These are phyloP conservation scores for Leishmania braziliensis DNA, from an alignment of 208 protist species.

Conservation along the genomic window DNA sequence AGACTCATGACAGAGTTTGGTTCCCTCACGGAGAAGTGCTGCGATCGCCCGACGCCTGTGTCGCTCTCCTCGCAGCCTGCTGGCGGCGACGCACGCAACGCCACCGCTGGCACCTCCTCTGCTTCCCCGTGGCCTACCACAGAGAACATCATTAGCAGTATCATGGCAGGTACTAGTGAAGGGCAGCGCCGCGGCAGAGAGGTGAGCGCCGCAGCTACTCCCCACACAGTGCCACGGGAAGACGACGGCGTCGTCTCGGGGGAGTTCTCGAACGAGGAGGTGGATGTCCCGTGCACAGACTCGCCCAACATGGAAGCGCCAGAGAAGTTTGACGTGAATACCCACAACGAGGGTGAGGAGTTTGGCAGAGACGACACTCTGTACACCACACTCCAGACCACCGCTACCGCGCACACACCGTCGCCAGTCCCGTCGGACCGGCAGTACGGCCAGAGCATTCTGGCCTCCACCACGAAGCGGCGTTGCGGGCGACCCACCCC, in stretches of 20 bases:
- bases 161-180: conserved; percentile 22
- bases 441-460: conserved; percentile 36
- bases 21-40: conserved; percentile 15
- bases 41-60: conserved; percentile 32
- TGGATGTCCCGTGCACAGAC: background rate
- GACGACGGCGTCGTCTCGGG: background rate
- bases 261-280: conserved; percentile 16
- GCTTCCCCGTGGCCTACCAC: conserved; percentile 49
- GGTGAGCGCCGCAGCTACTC: background rate
- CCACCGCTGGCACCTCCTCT: conserved; percentile 10
- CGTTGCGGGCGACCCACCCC: conserved; percentile 30
- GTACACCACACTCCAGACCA: background rate
- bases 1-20: conserved; percentile 28
- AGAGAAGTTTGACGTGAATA: background rate
- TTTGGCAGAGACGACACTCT: background rate
- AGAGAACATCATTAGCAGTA: conserved; percentile 44
- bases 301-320: background rate
- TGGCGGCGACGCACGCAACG: conserved; percentile 14
- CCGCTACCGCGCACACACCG: conserved; percentile 19
- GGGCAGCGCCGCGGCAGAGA: conserved; percentile 25
- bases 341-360: background rate
- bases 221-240: background rate
- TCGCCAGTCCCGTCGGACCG: conserved; percentile 36
- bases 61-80: conserved; percentile 34
- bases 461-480: conserved; percentile 39